Percentiles rank a stretch among this genome's conserved stretches.
Evolutionary conservation across 2,329 filamentous ascomycete genomes (phyloP).

Genomic region (Botrytis aclada): DNA sequence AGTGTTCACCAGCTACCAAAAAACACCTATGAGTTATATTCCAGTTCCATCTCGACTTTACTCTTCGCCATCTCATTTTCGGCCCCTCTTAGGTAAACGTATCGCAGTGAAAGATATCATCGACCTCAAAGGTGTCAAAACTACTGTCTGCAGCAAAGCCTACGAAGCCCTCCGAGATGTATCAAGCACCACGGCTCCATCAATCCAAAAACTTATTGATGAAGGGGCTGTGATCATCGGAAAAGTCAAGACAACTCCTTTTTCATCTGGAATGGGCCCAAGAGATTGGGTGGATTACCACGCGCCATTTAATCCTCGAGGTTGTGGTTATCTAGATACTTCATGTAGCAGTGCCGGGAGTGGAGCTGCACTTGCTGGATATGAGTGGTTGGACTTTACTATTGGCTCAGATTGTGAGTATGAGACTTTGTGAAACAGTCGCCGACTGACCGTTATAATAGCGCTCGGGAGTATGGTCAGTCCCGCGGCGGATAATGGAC

Average conservation of each 20-base stretch:
- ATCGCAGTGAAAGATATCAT: constrained; percentile 63
- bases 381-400: constrained; percentile 48
- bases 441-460: neutral
- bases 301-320: constrained; percentile 43
- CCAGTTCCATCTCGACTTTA: constrained; percentile 12
- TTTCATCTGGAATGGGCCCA: constrained; percentile 37
- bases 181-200: constrained; percentile 45
- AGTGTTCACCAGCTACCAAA: neutral
- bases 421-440: neutral
- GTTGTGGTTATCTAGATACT: constrained; percentile 46
- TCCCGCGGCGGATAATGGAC: constrained; percentile 25
- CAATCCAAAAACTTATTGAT: constrained; percentile 54
- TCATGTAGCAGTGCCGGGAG: constrained; percentile 47
- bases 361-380: constrained; percentile 43
- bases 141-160: constrained; percentile 54
- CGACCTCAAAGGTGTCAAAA: constrained; percentile 53
- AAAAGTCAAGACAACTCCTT: constrained; percentile 50
- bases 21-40: neutral
- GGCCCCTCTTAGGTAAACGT: constrained; percentile 56
- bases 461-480: constrained; percentile 27
- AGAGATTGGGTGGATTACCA: constrained; percentile 45
- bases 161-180: constrained; percentile 51
- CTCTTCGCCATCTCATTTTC: neutral
- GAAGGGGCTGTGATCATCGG: constrained; percentile 55
- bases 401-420: constrained; percentile 45